phyloP scores from a whole-genome alignment of 345 rosid genomes.

The Lepidium sativum region DNA sequence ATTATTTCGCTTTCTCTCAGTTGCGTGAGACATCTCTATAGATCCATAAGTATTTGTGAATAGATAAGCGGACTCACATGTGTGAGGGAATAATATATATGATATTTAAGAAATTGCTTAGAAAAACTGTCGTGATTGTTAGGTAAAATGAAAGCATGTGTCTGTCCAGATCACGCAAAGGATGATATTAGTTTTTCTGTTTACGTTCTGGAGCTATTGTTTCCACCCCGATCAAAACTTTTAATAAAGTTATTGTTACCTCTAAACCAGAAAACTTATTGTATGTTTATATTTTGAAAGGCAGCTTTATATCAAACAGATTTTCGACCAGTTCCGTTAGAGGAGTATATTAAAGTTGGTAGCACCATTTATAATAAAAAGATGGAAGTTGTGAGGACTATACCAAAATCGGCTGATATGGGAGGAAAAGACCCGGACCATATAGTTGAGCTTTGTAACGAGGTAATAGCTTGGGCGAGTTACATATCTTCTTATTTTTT shows the following conservation, averaged over 20 bases:
- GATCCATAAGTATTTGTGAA: neutral
- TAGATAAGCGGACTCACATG: neutral
- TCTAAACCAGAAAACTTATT: conserved; percentile 3
- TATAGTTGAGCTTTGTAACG: conserved; percentile 81
- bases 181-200: neutral
- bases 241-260: neutral
- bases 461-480: conserved; percentile 41
- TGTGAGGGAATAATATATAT: neutral
- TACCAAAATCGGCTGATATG: conserved; percentile 55
- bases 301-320: conserved; percentile 92
- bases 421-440: conserved; percentile 98
- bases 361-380: conserved; percentile 74
- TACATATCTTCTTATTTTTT: neutral
- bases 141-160: neutral
- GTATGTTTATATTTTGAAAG: conserved; percentile 33
- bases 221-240: conserved; percentile 4
- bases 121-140: neutral
- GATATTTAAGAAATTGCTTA: neutral
- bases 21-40: neutral
- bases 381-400: conserved; percentile 71
- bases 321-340: conserved; percentile 94
- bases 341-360: conserved; percentile 84
- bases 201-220: conserved; percentile 7
- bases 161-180: neutral
- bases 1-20: neutral